Base-by-base conservation (phyloP, 495 filamentous ascomycete genomes). In the Podospora australis region DNA sequence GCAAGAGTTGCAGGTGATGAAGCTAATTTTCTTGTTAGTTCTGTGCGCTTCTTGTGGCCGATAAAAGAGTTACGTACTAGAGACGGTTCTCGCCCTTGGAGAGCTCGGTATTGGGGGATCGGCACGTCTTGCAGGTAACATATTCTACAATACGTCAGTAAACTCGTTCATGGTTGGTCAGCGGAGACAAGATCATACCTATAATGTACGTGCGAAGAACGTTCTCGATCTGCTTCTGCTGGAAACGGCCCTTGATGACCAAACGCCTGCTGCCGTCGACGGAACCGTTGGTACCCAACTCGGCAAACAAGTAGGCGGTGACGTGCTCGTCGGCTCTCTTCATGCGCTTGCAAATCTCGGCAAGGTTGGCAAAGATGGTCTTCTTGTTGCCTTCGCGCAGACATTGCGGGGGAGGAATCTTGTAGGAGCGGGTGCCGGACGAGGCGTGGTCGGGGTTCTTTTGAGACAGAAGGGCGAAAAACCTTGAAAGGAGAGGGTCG, bases 361-460 rank as follows among this genome's bases (percentile, higher is more conserved):
- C 55, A 58, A 98, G 89, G 73, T 98, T 98, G 70, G 92, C 92
- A 65, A 96, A 98, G 59, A 97, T 95, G 44, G 92, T 97, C 85
- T 95, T 96, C 80, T 95, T 96, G 80, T 97, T 97, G 66, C 92
- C 92, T 88, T 98, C 94, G 72, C 94, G 90, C 39, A 97, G 77
- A 71, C 91, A 95, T 74, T 98, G 94, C n/a, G 92, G 92, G 10
- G 92, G 92, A 14, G 92, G 94, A 58, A 98, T 98, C 78, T 96
- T 96, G 78, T 98, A 98, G 60, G 86, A 90, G 72, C 87, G 88
- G 51, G 84, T 79, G 42, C 91, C 92, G 67, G 80, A 83, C 16
- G 86, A 85, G 13, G 90, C 80, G 47, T 97, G 81, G 59, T 97
- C 92, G 57, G 92, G 92, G 74, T 98, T 91, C 73, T 91, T 87